Base-by-base conservation (phyloP, 2,329 filamentous ascomycete genomes). In the Paecilomyces variotii region DNA sequence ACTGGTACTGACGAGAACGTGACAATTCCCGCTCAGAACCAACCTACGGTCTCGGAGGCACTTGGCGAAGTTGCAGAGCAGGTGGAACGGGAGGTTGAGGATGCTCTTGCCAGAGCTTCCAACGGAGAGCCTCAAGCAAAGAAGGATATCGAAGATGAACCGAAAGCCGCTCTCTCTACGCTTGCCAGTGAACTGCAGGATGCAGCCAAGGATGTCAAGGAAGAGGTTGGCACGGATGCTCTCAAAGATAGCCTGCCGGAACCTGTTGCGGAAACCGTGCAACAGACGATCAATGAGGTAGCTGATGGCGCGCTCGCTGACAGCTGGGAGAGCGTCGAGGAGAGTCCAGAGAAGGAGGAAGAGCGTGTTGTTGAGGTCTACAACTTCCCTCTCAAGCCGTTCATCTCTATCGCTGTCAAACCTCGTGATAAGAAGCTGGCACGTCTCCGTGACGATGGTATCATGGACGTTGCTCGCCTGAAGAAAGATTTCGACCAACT, bases 401-500 rank as follows among this genome's bases (percentile, higher is more conserved):
- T 95, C 82, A 92, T 96, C 64, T 89, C 92, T 24, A 94, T 99
- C 70, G 86, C 84, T 11, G 84, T 97, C 66, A 76, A 76, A 56
- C 62, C 71, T 24, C 62, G 67, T 56, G 54, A 68, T 45, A 66
- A 65, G 73, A 82, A 68, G 70, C 74, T 76, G 80, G 85, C 71
- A 79, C 85, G 59, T 73, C 80, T 97, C 72, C 87, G 88, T 39
- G 85, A 90, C 59, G 88, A 93, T 64, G 84, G 87, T 51, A 87
- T 96, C 67, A 89, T 96, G 80, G 91, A 96, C 66, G 94, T 99
- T 70, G 93, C 94, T 56, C 86, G 91, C 59, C 82, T 97, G 63
- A 96, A 96, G 82, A 97, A 97, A 78, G 91, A 96, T 4, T 97
- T 97, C 68, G 94, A 99, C 70, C 94, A 97, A 76, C 87, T 97